A percentile compares a stretch with the other conserved stretches of the same genome.
These are phyloP conservation scores for Tulasnella sp. DNA, from an alignment of 768 basidiomycete species.

Conservation along the genomic window DNA sequence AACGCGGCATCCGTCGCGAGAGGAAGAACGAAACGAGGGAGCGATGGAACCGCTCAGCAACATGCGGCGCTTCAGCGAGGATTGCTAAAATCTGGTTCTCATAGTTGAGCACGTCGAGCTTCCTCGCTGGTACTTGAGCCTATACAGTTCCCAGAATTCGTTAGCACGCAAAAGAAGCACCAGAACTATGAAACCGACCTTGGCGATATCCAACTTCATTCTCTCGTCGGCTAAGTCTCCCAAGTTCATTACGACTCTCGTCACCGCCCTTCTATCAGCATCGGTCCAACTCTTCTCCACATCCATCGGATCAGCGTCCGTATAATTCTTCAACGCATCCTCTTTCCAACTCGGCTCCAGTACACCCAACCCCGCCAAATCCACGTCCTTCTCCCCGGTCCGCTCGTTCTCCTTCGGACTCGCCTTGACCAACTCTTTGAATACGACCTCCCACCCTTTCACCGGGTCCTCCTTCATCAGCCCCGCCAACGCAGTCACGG, in stretches of 20 bases:
- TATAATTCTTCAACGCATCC: background rate
- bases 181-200: slow-evolving; percentile 22
- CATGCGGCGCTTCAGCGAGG: slow-evolving; percentile 51
- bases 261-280: slow-evolving; percentile 54
- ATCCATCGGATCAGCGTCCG: slow-evolving; percentile 31
- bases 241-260: slow-evolving; percentile 40
- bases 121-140: slow-evolving; percentile 30
- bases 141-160: slow-evolving; percentile 10
- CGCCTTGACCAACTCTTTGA: slow-evolving; percentile 39
- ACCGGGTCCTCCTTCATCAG: slow-evolving; percentile 50
- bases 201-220: slow-evolving; percentile 25
- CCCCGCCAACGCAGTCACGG: slow-evolving; percentile 50
- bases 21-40: slow-evolving; percentile 83
- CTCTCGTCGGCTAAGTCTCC: slow-evolving; percentile 21
- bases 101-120: slow-evolving; percentile 66
- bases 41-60: slow-evolving; percentile 81
- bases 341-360: background rate
- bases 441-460: slow-evolving; percentile 51
- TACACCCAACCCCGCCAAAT: background rate
- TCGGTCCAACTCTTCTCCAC: slow-evolving; percentile 69
- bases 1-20: slow-evolving; percentile 27
- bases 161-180: background rate
- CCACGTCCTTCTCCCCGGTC: background rate
- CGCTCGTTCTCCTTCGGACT: slow-evolving; percentile 16
- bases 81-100: slow-evolving; percentile 67